A percentile compares a stretch with the other conserved stretches of the same genome.
phyloP scores from a whole-genome alignment of 1,284 basidiomycete species.

The Pholiota adiposa region DNA sequence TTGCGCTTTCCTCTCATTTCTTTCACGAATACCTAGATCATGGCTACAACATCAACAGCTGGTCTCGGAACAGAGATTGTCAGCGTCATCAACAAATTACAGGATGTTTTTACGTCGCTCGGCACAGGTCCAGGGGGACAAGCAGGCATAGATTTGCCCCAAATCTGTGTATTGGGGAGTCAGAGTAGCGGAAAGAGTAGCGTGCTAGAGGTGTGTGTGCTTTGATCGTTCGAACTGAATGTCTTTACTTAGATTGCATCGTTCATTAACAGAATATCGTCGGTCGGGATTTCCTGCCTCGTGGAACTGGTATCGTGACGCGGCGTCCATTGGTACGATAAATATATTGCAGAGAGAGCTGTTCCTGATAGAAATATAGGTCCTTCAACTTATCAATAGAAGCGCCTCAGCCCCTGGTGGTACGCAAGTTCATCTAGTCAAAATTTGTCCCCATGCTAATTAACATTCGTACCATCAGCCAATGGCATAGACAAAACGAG shows the following conservation, averaged over 20 bases:
- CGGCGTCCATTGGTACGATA: conserved; percentile 81
- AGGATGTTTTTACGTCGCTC: conserved; percentile 85
- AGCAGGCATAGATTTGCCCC: conserved; percentile 81
- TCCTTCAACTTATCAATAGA: conserved; percentile 94
- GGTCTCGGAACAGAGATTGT: conserved; percentile 82
- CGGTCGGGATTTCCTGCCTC: conserved; percentile 94
- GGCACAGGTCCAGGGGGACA: conserved; percentile 58
- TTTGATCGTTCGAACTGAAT: not conserved
- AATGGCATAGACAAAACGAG: conserved; percentile 48
- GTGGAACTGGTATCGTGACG: conserved; percentile 98
- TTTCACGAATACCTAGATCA: conserved; percentile 38
- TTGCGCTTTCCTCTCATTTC: conserved; percentile 18
- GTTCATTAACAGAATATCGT: conserved; percentile 82
- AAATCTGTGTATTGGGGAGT: conserved; percentile 86
- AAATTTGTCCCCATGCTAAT: conserved; percentile 10
- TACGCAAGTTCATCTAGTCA: conserved; percentile 21
- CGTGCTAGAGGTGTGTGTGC: conserved; percentile 71
- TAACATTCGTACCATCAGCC: conserved; percentile 40
- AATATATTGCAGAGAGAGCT: conserved; percentile 9
- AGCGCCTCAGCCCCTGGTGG: conserved; percentile 48
- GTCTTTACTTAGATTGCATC: not conserved
- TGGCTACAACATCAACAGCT: conserved; percentile 56
- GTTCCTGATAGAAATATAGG: conserved; percentile 45
- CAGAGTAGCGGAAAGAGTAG: conserved; percentile 90
- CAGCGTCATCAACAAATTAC: conserved; percentile 78